phyloP scores from a whole-genome alignment of 2,329 filamentous ascomycete genomes.

The Botrytis fragariae region DNA sequence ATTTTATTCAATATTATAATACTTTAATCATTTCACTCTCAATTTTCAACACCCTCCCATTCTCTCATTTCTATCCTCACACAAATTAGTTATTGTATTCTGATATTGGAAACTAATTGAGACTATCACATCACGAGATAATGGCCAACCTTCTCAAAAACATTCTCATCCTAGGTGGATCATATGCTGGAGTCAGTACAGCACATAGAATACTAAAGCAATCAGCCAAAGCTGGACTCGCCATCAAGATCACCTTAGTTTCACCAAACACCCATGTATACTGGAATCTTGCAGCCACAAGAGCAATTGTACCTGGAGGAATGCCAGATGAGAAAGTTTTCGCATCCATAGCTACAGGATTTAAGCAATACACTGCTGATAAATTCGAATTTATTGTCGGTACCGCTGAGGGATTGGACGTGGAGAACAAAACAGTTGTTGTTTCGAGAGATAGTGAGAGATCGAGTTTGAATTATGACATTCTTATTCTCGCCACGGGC shows the following conservation, averaged over 20 bases:
- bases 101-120: not conserved
- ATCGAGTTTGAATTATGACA: conserved; percentile 45
- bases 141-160: conserved; percentile 17
- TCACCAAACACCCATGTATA: conserved; percentile 50
- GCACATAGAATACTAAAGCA: conserved; percentile 39
- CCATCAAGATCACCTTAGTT: conserved; percentile 53
- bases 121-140: not conserved
- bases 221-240: conserved; percentile 24
- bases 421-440: conserved; percentile 43
- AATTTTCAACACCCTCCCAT: not conserved
- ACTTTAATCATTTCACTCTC: not conserved
- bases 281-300: conserved; percentile 49
- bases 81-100: not conserved
- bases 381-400: conserved; percentile 54
- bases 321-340: conserved; percentile 45
- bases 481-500: conserved; percentile 55
- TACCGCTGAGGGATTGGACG: conserved; percentile 46
- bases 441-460: conserved; percentile 41
- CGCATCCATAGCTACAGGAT: conserved; percentile 43
- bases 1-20: not conserved
- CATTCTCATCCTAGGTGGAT: conserved; percentile 38
- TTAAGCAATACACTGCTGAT: conserved; percentile 47
- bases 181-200: conserved; percentile 35
- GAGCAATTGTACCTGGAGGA: conserved; percentile 45
- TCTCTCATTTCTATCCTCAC: not conserved